Base-by-base conservation (phyloP, 495 filamentous ascomycete species). In the Lindgomyces ingoldianus region DNA sequence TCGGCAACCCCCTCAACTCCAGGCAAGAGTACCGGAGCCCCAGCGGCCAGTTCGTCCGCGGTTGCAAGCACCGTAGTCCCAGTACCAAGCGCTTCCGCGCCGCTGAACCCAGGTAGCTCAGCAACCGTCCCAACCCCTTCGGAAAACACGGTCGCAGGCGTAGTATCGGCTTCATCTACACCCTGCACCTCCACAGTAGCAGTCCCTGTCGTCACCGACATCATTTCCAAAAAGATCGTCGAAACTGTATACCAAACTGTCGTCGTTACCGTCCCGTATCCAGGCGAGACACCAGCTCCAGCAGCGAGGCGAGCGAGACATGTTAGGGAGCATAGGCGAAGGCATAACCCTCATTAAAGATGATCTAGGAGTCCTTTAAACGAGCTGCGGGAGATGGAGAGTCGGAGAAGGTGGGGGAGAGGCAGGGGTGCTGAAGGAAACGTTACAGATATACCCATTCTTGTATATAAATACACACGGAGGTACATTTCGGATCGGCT, bases 171-270 rank as follows among this genome's bases (percentile, higher is more conserved):
- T 41, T n/a, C 36, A 9, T n/a, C n/a, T n/a, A 41, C 8, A 41
- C 36, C 36, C 36, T 49, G 46, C 46, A 49, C 46, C 46, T 24
- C 57, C 24, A 36, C 11, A 4, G 19, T 4, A 10, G 24, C 27
- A 16, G 42, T 21, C 14, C 44, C 57, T 46, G 22, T 36, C 24
- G 44, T 45, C 21, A 36, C 57, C 4, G 19, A 21, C 18, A 4
- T 19, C 9, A 25, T 60, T 4, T 44, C 57, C 11, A 18, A 33
- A 4, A 18, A 26, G 16, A 18, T 41, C 51, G 51, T 41, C 10
- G 6, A 33, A 11, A 60, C 57, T n/a, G 57, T 60, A 3, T 49
- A 49, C 45, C 16, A 60, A n/a, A 60, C 57, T 45, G 44, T 60
- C 27, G 21, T 10, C 19, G 45, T 60, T 44, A 60, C 57, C n/a